Evolutionary conservation across 768 basidiomycete species (phyloP).

Genomic region (Glaciozyma martinii): DNA sequence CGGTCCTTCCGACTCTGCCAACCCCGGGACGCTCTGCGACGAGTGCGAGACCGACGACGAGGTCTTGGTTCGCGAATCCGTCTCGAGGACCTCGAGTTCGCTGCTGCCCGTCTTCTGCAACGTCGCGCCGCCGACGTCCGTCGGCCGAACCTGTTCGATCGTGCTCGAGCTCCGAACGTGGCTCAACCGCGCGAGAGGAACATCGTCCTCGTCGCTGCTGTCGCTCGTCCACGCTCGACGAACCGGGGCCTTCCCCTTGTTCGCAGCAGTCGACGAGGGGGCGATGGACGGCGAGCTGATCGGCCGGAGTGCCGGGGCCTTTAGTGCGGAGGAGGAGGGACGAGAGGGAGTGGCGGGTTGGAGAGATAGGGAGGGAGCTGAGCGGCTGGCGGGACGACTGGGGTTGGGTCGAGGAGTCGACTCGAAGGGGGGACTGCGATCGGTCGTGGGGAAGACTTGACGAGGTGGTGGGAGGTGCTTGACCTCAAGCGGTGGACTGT

Average conservation of each 20-base stretch:
- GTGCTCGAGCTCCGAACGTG: slow-evolving; percentile 19
- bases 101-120: neutral
- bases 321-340: no score
- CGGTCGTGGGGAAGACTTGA: neutral
- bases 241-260: neutral
- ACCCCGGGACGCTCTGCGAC: no score
- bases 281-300: neutral
- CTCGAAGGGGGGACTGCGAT: neutral
- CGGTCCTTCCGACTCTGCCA: no score
- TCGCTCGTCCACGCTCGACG: slow-evolving; percentile 11
- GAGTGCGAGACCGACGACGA: no score
- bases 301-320: neutral
- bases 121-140: neutral
- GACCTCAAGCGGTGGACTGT: neutral
- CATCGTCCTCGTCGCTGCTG: slow-evolving; percentile 26
- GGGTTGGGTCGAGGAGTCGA: neutral
- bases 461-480: neutral
- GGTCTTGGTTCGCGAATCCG: no score
- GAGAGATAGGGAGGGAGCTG: neutral
- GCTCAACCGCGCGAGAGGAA: slow-evolving; percentile 19
- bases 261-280: neutral
- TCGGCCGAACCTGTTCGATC: slow-evolving; percentile 7
- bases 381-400: neutral
- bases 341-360: neutral
- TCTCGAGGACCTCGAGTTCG: no score